Base-by-base conservation (phyloP, 2,329 filamentous ascomycete species). In the Ascochyta koolunga region DNA sequence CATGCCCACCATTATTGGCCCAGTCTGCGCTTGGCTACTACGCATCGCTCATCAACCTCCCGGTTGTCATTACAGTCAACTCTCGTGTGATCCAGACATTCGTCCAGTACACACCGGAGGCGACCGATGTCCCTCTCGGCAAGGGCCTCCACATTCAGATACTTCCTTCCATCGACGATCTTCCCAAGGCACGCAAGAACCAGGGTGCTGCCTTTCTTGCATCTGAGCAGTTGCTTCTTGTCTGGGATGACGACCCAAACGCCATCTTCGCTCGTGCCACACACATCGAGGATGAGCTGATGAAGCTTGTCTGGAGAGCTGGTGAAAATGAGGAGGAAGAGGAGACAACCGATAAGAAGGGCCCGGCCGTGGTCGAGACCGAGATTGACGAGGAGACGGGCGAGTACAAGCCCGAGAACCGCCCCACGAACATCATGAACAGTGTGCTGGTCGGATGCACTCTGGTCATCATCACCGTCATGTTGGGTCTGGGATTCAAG, bases 11-110 rank as follows among this genome's bases (percentile, higher is more conserved):
- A 40, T 80, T 85, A 58, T 74, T 92, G 50, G 80, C 80, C 25
- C 79, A 80, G 53, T 89, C 88, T 2, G 70, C 80, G 0, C 86
- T 93, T 59, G 87, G 86, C 13, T 71, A 79, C 50, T 86, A 87
- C 6, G 89, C 86, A 67, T 78, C 83, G 8, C 81, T 84, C n/a
- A 81, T 92, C 61, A 91, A 92, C 66, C 83, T 91, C 43, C 86
- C 87, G 74, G 87, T 86, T 66, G 88, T 88, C 44, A 91, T 93
- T 87, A 93, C 89, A 0, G 86, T 92, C 59, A 91, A 90, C 71
- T 92, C 89, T 0, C 79, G 89, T 60, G 87, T 92, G 54, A 90
- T 93, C 75, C 90, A 89, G 77, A 89, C 88, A 0, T 91, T 91
- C 64, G 78, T 93, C 7, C 82, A 87, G 51, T 90, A 85, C 84